Base-by-base conservation (phyloP, 257 asterid species). In the Craterostigma plantagineum region DNA sequence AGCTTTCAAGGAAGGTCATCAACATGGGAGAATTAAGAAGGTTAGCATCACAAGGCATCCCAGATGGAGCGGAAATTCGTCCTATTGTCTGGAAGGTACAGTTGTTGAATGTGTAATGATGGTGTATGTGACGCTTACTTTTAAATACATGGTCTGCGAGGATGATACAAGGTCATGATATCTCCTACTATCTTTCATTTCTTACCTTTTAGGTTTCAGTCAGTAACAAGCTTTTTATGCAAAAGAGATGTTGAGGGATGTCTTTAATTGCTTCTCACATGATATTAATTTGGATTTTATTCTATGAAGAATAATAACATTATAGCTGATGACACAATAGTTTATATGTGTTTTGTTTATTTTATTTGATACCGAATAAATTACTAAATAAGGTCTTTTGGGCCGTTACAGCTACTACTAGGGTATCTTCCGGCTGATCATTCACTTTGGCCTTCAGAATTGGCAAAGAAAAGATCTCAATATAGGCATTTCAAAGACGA, bases 41-140 rank as follows among this genome's bases (percentile, higher is more conserved):
- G 69, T 63, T 87, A 37, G 84, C 92, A 51, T 73, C 84, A 8
- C 95, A 76, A 62, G 92, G 97, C 46, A 48, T 79, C 57, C 92
- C 95, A 4, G 95, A 82, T 53, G 95, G 79, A 59, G 77, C 75
- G 63, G 93, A 94, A 46, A 68, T 82, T 56, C 97, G 95, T 14
- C 68, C 97, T 37, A 67, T 67, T 1, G 92, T 76, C 42, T 87
- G 97, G 95, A 81, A 87, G 95, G 97, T 87, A 72, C 16, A n/a
- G 33, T 38, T 58, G 14, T 34, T n/a, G n/a, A n/a, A n/a, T n/a
- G n/a, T n/a, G 23, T n/a, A 17, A 35, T 47, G 46, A n/a, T n/a
- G n/a, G 4, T 51, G 35, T 38, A 23, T 23, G 4, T 23, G 30
- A 23, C 4, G 30, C 30, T 23, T 23, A 2, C 30, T n/a, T n/a